Evolutionary conservation across 345 rosid genomes (phyloP).

Genomic region (Tarenaya hassleriana): DNA sequence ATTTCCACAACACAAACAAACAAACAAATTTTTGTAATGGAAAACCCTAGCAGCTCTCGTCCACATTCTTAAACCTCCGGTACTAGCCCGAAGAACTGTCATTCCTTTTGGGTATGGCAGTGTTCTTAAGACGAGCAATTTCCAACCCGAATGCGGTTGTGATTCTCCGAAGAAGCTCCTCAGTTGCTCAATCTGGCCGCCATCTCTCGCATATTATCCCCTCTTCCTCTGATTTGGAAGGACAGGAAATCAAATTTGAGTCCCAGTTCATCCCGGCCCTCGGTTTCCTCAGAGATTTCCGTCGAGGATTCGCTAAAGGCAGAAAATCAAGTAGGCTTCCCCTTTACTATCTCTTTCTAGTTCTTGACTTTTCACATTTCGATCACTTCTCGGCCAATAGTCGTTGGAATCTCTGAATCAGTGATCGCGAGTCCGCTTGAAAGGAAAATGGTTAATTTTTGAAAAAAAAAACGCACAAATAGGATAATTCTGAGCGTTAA

Average conservation of each 20-base stretch:
- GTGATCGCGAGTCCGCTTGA: neutral
- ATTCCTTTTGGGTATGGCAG: conserved; percentile 50
- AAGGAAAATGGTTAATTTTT: too few species aligned
- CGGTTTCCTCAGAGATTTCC: conserved; percentile 34
- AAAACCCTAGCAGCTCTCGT: too few species aligned
- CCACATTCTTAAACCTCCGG: too few species aligned
- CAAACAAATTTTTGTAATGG: too few species aligned
- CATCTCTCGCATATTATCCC: conserved; percentile 22
- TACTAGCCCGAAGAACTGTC: too few species aligned
- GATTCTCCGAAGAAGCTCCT: conserved; percentile 31
- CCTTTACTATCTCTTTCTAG: neutral
- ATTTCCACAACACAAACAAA: too few species aligned
- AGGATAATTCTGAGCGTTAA: too few species aligned
- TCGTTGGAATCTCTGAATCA: neutral
- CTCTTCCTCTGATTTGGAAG: conserved; percentile 21
- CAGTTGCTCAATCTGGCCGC: conserved; percentile 30
- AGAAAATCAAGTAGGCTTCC: conserved; percentile 51
- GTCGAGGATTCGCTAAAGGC: conserved; percentile 75
- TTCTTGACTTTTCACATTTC: neutral
- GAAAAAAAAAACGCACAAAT: too few species aligned
- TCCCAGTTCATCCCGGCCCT: conserved; percentile 18
- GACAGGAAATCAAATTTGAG: conserved; percentile 3
- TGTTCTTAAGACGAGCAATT: conserved; percentile 45
- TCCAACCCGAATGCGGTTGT: conserved; percentile 30
- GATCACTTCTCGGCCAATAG: neutral